phyloP scores from a whole-genome alignment of 495 filamentous ascomycete species.

The Tuber melanosporum region DNA sequence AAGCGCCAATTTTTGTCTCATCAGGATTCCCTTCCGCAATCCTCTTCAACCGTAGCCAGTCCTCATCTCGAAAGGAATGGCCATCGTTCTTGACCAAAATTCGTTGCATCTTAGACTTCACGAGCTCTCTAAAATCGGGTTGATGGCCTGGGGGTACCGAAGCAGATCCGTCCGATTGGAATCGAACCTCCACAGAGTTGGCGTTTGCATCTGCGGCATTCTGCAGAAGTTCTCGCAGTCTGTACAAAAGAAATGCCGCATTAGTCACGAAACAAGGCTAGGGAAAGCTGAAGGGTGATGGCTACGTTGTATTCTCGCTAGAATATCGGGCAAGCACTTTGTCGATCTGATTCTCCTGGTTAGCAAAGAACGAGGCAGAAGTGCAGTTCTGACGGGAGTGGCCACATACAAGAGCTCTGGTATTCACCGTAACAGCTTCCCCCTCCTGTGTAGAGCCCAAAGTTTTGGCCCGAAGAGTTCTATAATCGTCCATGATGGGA shows the following conservation, averaged over 20 bases:
- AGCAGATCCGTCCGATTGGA: conserved; percentile 65
- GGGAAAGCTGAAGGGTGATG: background rate
- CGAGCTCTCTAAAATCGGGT: conserved; percentile 67
- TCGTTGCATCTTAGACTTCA: conserved; percentile 74
- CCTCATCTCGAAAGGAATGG: conserved; percentile 70
- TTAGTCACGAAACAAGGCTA: conserved; percentile 13
- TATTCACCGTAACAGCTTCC: conserved; percentile 98
- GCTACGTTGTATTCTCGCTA: conserved; percentile 69
- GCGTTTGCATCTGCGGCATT: conserved; percentile 95
- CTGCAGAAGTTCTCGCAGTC: conserved; percentile 85
- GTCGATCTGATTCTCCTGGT: conserved; percentile 56
- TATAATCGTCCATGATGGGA: conserved; percentile 34
- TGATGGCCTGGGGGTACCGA: conserved; percentile 25
- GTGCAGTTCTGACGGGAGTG: background rate
- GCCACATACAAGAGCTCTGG: conserved; percentile 60
- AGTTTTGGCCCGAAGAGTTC: conserved; percentile 67
- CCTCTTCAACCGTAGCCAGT: conserved; percentile 88
- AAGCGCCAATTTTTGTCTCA: conserved; percentile 97
- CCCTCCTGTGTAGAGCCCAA: conserved; percentile 80
- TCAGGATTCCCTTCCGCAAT: conserved; percentile 98
- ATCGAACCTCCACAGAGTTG: conserved; percentile 78
- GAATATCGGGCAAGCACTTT: conserved; percentile 95
- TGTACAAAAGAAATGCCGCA: conserved; percentile 47
- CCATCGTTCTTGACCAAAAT: conserved; percentile 88
- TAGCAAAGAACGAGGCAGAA: conserved; percentile 6